Evolutionary conservation across 106 monocot species (phyloP).

Genomic region (Dendrobium huoshanense): DNA sequence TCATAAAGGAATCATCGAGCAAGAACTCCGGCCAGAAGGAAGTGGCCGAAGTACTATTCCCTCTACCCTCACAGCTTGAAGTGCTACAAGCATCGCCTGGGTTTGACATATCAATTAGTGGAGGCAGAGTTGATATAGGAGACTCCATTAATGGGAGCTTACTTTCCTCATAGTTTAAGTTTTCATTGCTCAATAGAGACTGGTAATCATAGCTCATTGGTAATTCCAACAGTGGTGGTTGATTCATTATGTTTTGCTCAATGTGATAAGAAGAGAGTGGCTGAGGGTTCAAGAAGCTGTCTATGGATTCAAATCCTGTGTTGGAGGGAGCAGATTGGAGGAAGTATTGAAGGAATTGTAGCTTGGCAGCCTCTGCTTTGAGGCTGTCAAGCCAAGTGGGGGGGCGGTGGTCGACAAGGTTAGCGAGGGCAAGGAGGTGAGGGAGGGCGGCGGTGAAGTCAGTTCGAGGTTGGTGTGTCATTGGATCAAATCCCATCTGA

Average conservation of each 20-base stretch:
- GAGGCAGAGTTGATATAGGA: conserved; percentile 14
- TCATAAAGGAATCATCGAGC: conserved; percentile 46
- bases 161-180: background rate
- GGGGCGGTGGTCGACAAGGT: conserved; percentile 30
- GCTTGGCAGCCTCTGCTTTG: conserved; percentile 39
- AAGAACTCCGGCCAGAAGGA: conserved; percentile 64
- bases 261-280: background rate
- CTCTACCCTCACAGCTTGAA: conserved; percentile 20
- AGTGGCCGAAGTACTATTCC: conserved; percentile 1
- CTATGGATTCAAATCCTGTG: background rate
- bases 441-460: conserved; percentile 75
- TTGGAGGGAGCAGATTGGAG: conserved; percentile 18
- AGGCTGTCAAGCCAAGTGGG: conserved; percentile 39
- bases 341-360: conserved; percentile 65
- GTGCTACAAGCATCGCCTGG: conserved; percentile 21
- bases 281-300: background rate
- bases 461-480: conserved; percentile 83
- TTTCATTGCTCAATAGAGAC: background rate
- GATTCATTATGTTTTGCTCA: background rate
- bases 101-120: conserved; percentile 18
- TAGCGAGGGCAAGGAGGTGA: conserved; percentile 65
- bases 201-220: background rate
- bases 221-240: background rate
- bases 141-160: conserved; percentile 2
- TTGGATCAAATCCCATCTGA: conserved; percentile 88